These are phyloP conservation scores for Penicillium sp. DNA, from an alignment of 2,329 filamentous ascomycete species.

Conservation along the genomic window DNA sequence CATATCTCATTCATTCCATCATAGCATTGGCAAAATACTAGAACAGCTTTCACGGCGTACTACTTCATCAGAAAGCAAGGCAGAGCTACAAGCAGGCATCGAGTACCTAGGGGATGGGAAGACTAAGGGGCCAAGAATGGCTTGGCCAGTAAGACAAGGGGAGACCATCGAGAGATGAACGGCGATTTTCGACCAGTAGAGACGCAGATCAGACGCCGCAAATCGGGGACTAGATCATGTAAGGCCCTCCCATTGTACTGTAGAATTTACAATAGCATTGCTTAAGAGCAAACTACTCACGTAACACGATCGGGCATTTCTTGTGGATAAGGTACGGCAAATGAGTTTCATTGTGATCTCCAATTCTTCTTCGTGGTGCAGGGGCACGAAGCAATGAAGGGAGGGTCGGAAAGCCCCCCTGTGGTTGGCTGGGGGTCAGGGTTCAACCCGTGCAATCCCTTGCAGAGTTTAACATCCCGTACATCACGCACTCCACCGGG, in stretches of 20 bases:
- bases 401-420: slow-evolving; percentile 14
- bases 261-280: background rate
- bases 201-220: background rate
- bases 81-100: background rate
- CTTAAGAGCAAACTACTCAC: background rate
- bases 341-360: slow-evolving; percentile 10
- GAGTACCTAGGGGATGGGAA: slow-evolving; percentile 1
- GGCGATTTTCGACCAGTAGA: background rate
- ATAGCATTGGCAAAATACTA: background rate
- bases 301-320: slow-evolving; percentile 14
- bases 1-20: background rate
- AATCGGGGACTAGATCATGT: background rate
- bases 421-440: slow-evolving; percentile 3
- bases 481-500: slow-evolving; percentile 17
- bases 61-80: background rate
- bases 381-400: slow-evolving; percentile 28
- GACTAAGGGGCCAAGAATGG: slow-evolving; percentile 13
- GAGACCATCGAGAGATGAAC: background rate
- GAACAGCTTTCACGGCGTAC: background rate
- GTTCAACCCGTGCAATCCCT: slow-evolving; percentile 18
- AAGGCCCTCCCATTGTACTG: background rate
- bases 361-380: slow-evolving; percentile 22
- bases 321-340: background rate
- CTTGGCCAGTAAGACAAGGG: slow-evolving; percentile 3
- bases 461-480: slow-evolving; percentile 19